Evolutionary conservation across 768 basidiomycete genomes (phyloP), one percentile per base, ranked within the genome.

Genomic region (Termitomyces sp.): DNA sequence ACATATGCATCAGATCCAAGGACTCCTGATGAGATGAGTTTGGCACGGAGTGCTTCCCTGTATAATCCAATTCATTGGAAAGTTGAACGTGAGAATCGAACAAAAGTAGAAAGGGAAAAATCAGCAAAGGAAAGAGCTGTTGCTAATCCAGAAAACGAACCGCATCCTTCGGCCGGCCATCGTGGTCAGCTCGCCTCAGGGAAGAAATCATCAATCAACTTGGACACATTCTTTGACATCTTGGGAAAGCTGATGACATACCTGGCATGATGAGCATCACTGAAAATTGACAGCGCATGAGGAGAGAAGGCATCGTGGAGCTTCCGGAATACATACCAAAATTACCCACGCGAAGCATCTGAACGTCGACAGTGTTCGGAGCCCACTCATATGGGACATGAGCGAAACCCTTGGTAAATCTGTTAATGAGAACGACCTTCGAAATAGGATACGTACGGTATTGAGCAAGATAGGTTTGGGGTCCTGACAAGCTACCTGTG

Each of bases 381-480:
- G 86, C 78, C 91, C 90, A 92, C 55, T 82, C 77, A 66, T 92
- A 91, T 15, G 89, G 90, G 7, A 64, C 63, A 60, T 82, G 74
- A 7, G 88, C 86, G 64, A 77, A 83, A 45, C 88, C 90, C 87
- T 83, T 63, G 26, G n/a, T 54, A 55, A 56, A 13, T 47, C 45
- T 12, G 62, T 60, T 51, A 54, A 26, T 61, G 41, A 55, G 61
- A 44, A 59, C 36, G 49, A 52, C 56, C 33, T 54, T 49, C n/a
- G 41, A 48, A 59, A 20, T 13, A 52, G 15, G 39, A 31, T 18
- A 73, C 81, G 26, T 64, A 86, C 85, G 36, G 85, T 86, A 67
- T 92, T 87, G 29, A 92, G 75, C 22, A 92, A 70, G 64, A 92
- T 88, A 7, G 90, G 90, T 69, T 91, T 92, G 22, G 90, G 88